Conservation (phyloP, 2,329 filamentous ascomycete species). For the Fusarium sterilihyphosum region DNA sequence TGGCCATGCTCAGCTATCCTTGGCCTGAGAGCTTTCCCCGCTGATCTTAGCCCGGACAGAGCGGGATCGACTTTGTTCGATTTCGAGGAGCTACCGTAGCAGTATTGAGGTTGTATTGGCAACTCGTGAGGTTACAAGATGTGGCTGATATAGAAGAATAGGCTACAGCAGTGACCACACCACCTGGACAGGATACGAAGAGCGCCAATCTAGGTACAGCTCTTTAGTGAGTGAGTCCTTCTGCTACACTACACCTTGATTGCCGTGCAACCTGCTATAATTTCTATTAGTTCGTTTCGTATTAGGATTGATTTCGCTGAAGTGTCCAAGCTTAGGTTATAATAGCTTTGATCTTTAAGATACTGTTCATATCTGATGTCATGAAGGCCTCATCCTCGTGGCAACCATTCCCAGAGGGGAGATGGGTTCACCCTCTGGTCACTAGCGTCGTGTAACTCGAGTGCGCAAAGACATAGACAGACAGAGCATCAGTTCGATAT, state of each 20-base stretch:
- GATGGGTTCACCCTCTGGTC: slow-evolving; percentile 2
- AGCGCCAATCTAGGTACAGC: slow-evolving; percentile 21
- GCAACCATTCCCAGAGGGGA: slow-evolving; percentile 15
- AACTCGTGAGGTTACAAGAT: slow-evolving; percentile 3
- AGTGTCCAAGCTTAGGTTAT: background rate
- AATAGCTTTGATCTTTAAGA: background rate
- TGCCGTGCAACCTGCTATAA: background rate
- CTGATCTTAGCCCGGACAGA: slow-evolving; percentile 5
- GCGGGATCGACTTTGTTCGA: slow-evolving; percentile 1
- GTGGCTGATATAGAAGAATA: slow-evolving; percentile 19
- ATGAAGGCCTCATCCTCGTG: slow-evolving; percentile 29
- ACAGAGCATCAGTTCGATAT: background rate
- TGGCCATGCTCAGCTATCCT: slow-evolving; percentile 7
- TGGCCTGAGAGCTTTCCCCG: background rate
- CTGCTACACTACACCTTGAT: background rate
- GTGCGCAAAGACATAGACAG: background rate
- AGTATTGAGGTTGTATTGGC: background rate
- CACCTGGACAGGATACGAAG: slow-evolving; percentile 27
- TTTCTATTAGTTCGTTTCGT: slow-evolving; percentile 16
- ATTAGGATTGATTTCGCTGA: slow-evolving; percentile 8
- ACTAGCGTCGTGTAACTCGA: slow-evolving; percentile 15
- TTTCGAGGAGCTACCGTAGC: background rate
- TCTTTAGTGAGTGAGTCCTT: background rate
- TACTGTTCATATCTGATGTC: slow-evolving; percentile 23
- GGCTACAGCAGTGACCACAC: slow-evolving; percentile 28